A percentile compares a stretch with the other conserved stretches of the same genome.
Evolutionary conservation across 768 basidiomycete species (phyloP).

Genomic region (Dioszegia aurantiaca): DNA sequence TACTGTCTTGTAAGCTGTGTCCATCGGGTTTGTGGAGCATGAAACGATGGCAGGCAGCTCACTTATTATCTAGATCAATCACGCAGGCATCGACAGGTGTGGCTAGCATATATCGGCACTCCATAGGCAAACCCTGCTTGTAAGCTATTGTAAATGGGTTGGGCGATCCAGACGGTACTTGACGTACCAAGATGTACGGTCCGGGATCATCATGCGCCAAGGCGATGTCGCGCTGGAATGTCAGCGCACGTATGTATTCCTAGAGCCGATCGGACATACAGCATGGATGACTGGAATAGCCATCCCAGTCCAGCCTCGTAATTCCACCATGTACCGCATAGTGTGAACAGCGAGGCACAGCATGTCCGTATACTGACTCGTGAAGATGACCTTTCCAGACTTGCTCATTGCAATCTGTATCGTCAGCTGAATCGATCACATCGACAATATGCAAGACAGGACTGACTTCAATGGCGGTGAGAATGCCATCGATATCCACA

Average conservation of each 20-base stretch:
- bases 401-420: conserved; percentile 73
- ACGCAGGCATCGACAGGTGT: conserved; percentile 78
- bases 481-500: conserved; percentile 85
- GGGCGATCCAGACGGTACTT: too few relatives aligned
- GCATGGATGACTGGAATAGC: conserved; percentile 59
- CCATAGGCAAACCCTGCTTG: conserved; percentile 64
- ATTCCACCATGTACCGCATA: conserved; percentile 83
- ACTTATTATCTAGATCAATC: conserved; percentile 70
- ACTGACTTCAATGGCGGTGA: conserved; percentile 74
- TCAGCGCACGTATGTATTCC: conserved; percentile 1
- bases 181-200: conserved; percentile 79
- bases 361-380: conserved; percentile 85
- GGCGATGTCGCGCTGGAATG: conserved; percentile 69
- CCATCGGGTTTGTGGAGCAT: background rate
- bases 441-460: background rate
- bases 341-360: conserved; percentile 82
- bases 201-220: conserved; percentile 95
- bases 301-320: conserved; percentile 89
- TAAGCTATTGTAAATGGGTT: conserved; percentile 3
- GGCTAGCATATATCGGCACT: conserved; percentile 74
- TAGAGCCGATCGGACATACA: conserved; percentile 19
- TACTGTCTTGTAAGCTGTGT: conserved; percentile 54
- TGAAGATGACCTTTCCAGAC: conserved; percentile 80
- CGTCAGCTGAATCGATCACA: conserved; percentile 3
- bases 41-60: conserved; percentile 16